Percentiles rank a stretch among this genome's conserved stretches.
phyloP scores from a whole-genome alignment of 768 basidiomycete genomes.

The Tulasnella sp. region DNA sequence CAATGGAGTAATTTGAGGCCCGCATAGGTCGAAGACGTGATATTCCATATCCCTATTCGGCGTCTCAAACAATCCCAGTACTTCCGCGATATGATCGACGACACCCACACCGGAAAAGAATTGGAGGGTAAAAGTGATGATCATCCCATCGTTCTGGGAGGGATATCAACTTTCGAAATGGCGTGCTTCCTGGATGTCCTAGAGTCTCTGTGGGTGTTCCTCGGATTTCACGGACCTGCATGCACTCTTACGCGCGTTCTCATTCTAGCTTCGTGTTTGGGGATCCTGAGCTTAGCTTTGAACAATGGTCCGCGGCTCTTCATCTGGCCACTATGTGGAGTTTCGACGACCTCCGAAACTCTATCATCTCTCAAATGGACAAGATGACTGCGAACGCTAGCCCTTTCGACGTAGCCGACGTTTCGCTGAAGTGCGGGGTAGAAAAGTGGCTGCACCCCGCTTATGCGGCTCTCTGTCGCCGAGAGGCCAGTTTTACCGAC shows the following conservation, averaged over 20 bases:
- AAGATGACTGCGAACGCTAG: background rate
- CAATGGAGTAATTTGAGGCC: background rate
- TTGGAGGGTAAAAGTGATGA: background rate
- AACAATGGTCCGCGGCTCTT: slow-evolving; percentile 8
- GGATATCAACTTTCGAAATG: slow-evolving; percentile 12
- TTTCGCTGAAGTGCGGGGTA: slow-evolving; percentile 15
- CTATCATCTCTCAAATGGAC: background rate
- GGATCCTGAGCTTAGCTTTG: background rate
- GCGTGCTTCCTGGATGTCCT: slow-evolving; percentile 10
- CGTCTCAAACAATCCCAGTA: background rate
- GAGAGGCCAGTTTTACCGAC: background rate
- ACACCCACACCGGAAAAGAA: background rate
- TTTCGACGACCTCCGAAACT: slow-evolving; percentile 11
- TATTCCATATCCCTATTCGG: background rate
- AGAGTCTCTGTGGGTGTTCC: background rate
- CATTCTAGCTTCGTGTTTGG: background rate
- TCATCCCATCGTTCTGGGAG: background rate
- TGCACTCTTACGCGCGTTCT: too few species aligned
- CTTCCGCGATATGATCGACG: slow-evolving; percentile 11
- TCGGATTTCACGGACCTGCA: background rate
- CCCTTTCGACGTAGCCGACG: background rate
- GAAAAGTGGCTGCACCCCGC: slow-evolving; percentile 19
- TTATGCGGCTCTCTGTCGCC: slow-evolving; percentile 4
- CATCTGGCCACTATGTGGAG: slow-evolving; percentile 23
- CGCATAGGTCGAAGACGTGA: background rate